A percentile compares a stretch with the other conserved stretches of the same genome.
These are phyloP conservation scores for Podospora pseudopauciseta DNA, from an alignment of 495 filamentous ascomycete species.

Conservation along the genomic window DNA sequence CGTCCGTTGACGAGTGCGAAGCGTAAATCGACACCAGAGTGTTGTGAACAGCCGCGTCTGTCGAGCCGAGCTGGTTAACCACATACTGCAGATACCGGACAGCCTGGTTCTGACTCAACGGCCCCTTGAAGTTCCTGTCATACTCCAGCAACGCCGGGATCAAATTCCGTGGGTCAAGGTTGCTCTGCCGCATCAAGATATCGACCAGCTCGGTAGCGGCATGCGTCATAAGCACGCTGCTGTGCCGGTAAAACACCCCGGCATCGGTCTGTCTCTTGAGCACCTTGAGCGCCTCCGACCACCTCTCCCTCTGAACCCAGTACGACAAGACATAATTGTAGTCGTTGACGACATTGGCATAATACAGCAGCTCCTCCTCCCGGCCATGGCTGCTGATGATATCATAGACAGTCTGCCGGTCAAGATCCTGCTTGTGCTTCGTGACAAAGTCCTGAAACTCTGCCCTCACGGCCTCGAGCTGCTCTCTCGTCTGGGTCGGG, in stretches of 20 bases:
- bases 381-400: conserved; percentile 93
- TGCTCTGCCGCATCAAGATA: conserved; percentile 86
- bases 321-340: conserved; percentile 93
- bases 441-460: conserved; percentile 88
- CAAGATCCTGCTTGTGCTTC: conserved; percentile 79
- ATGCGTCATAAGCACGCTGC: conserved; percentile 92
- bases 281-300: conserved; percentile 83
- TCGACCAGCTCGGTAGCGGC: conserved; percentile 79
- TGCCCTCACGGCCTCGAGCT: conserved; percentile 61
- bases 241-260: conserved; percentile 92
- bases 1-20: conserved; percentile 74
- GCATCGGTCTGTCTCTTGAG: conserved; percentile 87
- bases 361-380: conserved; percentile 87
- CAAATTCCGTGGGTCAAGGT: conserved; percentile 80
- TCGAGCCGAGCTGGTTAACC: conserved; percentile 79
- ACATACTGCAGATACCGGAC: conserved; percentile 90
- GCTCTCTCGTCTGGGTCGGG: conserved; percentile 64
- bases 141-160: conserved; percentile 94
- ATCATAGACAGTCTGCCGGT: conserved; percentile 88
- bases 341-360: conserved; percentile 81
- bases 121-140: conserved; percentile 65
- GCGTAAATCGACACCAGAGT: conserved; percentile 96
- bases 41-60: conserved; percentile 92
- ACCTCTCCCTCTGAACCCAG: conserved; percentile 95
- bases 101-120: conserved; percentile 78